Conservation (phyloP, 2,329 filamentous ascomycete species). For the Colletotrichum tropicale region DNA sequence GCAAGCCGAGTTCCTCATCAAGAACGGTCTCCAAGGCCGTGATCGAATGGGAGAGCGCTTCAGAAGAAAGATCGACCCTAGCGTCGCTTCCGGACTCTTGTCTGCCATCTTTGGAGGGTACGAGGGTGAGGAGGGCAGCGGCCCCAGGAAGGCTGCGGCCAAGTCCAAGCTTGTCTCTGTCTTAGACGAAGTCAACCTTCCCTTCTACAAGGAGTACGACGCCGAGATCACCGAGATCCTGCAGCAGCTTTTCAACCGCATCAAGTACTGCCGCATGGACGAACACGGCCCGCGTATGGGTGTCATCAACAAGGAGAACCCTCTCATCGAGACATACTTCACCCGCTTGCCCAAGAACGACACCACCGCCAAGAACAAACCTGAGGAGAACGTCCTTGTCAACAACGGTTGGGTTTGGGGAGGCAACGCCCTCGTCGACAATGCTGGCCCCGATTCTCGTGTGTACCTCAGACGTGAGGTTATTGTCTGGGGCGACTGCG, state of each 20-base stretch:
- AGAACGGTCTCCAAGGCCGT: slow-evolving; percentile 72
- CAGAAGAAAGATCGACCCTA: slow-evolving; percentile 72
- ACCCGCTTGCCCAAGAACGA: slow-evolving; percentile 84
- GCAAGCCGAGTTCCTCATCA: slow-evolving; percentile 66
- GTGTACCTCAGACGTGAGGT: slow-evolving; percentile 97
- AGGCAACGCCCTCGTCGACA: slow-evolving; percentile 91
- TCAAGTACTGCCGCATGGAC: slow-evolving; percentile 94
- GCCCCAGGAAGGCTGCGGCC: slow-evolving; percentile 55
- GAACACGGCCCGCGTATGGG: slow-evolving; percentile 88
- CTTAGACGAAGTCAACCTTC: slow-evolving; percentile 83
- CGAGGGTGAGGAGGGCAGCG: slow-evolving; percentile 51
- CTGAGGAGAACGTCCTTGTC: slow-evolving; percentile 79
- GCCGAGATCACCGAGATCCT: slow-evolving; percentile 80
- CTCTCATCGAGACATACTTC: slow-evolving; percentile 93
- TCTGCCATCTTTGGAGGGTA: slow-evolving; percentile 73
- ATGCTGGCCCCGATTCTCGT: slow-evolving; percentile 85
- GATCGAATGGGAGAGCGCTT: slow-evolving; percentile 83
- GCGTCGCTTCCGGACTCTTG: slow-evolving; percentile 71
- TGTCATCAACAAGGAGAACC: slow-evolving; percentile 75
- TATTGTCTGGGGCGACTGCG: slow-evolving; percentile 98
- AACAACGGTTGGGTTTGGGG: slow-evolving; percentile 99
- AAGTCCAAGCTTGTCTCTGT: slow-evolving; percentile 64
- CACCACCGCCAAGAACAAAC: slow-evolving; percentile 75
- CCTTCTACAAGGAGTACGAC: slow-evolving; percentile 93
- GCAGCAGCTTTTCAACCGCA: slow-evolving; percentile 90